Percentiles rank a stretch among this genome's conserved stretches.
Evolutionary conservation across 2,329 filamentous ascomycete species (phyloP).

Genomic region (Aspergillus sp.): DNA sequence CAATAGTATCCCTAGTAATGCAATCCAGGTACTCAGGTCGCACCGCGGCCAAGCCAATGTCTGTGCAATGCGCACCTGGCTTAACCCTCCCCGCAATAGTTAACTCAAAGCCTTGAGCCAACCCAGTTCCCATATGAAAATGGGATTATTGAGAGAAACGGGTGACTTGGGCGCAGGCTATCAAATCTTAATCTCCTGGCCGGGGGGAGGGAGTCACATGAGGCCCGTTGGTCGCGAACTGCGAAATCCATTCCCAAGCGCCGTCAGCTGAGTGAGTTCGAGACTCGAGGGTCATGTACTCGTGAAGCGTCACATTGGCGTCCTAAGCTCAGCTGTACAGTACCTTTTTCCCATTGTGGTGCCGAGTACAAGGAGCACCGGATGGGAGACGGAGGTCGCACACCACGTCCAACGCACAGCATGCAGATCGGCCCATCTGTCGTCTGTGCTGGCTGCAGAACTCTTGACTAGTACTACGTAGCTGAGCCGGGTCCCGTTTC

Average conservation of each 20-base stretch:
- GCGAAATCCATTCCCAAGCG: not conserved
- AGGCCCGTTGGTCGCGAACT: not conserved
- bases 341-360: not conserved
- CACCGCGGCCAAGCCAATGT: not conserved
- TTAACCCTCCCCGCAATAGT: not conserved
- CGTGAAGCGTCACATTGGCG: not conserved
- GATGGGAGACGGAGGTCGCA: not conserved
- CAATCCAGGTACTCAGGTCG: constrained; percentile 9
- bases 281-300: not conserved
- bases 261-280: not conserved
- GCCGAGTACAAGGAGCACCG: not conserved
- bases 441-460: not conserved
- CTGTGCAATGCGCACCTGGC: not conserved
- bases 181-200: not conserved
- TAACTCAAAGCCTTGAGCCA: not conserved
- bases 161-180: not conserved
- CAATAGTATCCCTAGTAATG: not conserved
- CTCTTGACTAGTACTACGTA: not conserved
- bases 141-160: not conserved
- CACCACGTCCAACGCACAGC: not conserved
- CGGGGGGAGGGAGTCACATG: not conserved
- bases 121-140: not conserved
- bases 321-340: not conserved
- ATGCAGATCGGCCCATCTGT: constrained; percentile 1
- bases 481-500: not conserved